Conservation (phyloP, 345 rosid genomes). For the Camelina neglecta region DNA sequence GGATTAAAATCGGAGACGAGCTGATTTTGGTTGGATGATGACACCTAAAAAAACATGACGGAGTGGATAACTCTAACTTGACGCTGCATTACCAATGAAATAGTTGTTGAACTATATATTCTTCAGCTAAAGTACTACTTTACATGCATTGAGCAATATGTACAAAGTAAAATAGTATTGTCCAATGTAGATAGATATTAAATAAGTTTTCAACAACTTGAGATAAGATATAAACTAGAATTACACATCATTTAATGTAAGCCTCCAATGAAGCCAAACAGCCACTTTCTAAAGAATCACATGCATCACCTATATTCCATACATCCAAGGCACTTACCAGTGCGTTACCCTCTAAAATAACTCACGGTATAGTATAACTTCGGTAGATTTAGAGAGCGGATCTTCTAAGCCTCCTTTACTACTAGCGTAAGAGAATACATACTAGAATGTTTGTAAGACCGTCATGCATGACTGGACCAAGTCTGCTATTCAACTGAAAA, state of each 20-base stretch:
- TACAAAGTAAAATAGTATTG: not conserved
- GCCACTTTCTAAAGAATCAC: not conserved
- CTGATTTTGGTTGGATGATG: conserved; percentile 16
- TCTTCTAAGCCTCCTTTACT: not conserved
- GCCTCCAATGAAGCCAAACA: not conserved
- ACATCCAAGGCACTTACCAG: conserved; percentile 12
- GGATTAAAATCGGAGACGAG: conserved; percentile 8
- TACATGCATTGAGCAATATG: conserved; percentile 7
- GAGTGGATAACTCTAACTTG: conserved; percentile 13
- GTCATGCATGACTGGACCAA: conserved; percentile 18
- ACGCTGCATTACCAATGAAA: conserved; percentile 1
- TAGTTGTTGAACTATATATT: conserved; percentile 5
- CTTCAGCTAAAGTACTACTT: not conserved
- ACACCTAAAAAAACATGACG: conserved; percentile 15
- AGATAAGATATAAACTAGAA: not conserved
- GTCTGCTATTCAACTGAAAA: not conserved
- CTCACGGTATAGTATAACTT: not conserved
- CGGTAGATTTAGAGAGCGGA: not conserved
- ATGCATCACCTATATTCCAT: not conserved
- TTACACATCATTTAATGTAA: not conserved
- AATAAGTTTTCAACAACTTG: not conserved
- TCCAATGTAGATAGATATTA: conserved; percentile 9
- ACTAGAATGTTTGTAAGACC: conserved; percentile 15
- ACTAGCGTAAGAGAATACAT: conserved; percentile 20
- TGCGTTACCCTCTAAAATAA: not conserved